A percentile compares a stretch with the other conserved stretches of the same genome.
These are phyloP conservation scores for Neltuma alba DNA, from an alignment of 306 rosid genomes.

Conservation along the genomic window DNA sequence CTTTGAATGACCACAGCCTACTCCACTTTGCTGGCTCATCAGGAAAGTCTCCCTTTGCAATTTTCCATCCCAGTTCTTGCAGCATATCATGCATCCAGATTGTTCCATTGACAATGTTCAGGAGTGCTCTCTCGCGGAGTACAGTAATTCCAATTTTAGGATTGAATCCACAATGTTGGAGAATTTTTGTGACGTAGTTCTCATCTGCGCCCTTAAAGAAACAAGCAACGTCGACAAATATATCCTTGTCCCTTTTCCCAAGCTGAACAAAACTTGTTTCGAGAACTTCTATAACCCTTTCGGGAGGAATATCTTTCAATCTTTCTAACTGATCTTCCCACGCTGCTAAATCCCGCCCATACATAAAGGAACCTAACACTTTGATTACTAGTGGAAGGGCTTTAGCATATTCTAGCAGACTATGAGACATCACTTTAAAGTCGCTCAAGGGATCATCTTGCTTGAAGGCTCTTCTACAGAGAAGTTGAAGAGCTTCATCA, in stretches of 20 bases:
- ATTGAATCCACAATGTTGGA: slow-evolving; percentile 2
- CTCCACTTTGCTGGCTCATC: too few species aligned
- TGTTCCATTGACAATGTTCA: too few species aligned
- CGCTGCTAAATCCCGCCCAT: not conserved
- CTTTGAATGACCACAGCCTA: too few species aligned
- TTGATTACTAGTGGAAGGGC: slow-evolving; percentile 22
- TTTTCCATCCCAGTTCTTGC: too few species aligned
- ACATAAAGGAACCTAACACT: slow-evolving; percentile 6
- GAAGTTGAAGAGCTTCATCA: not conserved
- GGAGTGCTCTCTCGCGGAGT: too few species aligned
- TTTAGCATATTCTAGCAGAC: not conserved
- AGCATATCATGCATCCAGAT: too few species aligned
- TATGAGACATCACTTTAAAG: not conserved
- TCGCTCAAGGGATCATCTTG: not conserved
- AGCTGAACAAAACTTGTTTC: not conserved
- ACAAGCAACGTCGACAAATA: slow-evolving; percentile 15
- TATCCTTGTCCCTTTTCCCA: not conserved
- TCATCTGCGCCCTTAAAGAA: not conserved
- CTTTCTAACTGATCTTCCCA: slow-evolving; percentile 15
- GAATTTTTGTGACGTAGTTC: not conserved
- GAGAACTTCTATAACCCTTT: not conserved
- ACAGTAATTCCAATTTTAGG: not conserved
- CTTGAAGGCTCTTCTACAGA: slow-evolving; percentile 8
- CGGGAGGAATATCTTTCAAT: not conserved
- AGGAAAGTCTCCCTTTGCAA: too few species aligned